These are phyloP conservation scores for Cercospora citrullina DNA, from an alignment of 2,329 filamentous ascomycete species.

Conservation along the genomic window DNA sequence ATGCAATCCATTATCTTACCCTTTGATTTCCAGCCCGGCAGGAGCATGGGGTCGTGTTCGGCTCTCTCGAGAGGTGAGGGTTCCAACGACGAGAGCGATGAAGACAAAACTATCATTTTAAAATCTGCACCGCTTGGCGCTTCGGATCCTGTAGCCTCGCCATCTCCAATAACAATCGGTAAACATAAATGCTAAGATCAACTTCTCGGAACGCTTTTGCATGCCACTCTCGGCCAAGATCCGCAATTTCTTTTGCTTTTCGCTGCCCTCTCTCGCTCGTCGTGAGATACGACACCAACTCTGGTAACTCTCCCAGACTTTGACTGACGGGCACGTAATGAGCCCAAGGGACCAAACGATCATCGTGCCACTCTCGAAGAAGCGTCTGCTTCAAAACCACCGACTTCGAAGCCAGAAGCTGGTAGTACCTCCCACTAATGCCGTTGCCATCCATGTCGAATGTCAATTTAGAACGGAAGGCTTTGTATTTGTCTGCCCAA, in stretches of 20 bases:
- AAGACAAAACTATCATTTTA: neutral
- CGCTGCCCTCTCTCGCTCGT: slow-evolving; percentile 20
- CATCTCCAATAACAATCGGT: slow-evolving; percentile 21
- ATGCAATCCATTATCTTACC: neutral
- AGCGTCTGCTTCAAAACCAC: slow-evolving; percentile 55
- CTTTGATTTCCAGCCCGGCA: neutral
- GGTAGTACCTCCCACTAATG: slow-evolving; percentile 56
- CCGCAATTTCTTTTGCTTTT: slow-evolving; percentile 21
- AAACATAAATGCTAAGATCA: slow-evolving; percentile 16
- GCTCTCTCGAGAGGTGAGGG: neutral
- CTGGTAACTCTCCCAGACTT: slow-evolving; percentile 54
- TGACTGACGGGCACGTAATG: slow-evolving; percentile 58
- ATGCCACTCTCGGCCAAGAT: slow-evolving; percentile 20
- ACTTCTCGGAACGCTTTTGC: slow-evolving; percentile 16
- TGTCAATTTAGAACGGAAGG: neutral
- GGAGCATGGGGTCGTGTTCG: neutral
- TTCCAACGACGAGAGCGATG: neutral
- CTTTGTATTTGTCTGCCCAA: slow-evolving; percentile 11
- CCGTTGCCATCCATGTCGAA: slow-evolving; percentile 60
- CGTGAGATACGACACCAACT: slow-evolving; percentile 52
- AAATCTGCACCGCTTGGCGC: neutral
- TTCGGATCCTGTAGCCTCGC: slow-evolving; percentile 16
- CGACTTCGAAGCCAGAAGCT: slow-evolving; percentile 51
- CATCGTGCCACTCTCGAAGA: slow-evolving; percentile 60
- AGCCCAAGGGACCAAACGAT: slow-evolving; percentile 57